A percentile compares a stretch with the other conserved stretches of the same genome.
phyloP scores from a whole-genome alignment of 2,329 filamentous ascomycete genomes.

The Xylariaceae sp. region DNA sequence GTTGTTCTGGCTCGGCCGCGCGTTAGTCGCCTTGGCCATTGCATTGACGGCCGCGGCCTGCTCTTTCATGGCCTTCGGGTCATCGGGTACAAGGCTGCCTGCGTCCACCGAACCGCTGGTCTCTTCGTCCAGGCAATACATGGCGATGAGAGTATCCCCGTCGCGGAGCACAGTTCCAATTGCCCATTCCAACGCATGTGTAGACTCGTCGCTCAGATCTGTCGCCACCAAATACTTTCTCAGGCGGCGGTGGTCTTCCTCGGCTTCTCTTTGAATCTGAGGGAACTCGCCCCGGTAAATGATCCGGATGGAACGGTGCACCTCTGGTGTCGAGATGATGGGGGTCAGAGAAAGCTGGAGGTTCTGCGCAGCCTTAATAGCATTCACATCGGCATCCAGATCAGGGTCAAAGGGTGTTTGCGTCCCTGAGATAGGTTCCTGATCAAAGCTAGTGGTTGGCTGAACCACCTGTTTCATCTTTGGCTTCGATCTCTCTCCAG shows the following conservation, averaged over 20 bases:
- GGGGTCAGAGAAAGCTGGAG: slow-evolving; percentile 81
- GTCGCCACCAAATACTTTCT: slow-evolving; percentile 96
- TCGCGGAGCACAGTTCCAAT: slow-evolving; percentile 94
- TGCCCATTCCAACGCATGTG: slow-evolving; percentile 96
- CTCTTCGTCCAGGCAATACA: slow-evolving; percentile 94
- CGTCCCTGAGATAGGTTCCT: slow-evolving; percentile 61
- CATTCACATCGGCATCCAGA: slow-evolving; percentile 81
- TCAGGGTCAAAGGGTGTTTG: slow-evolving; percentile 77
- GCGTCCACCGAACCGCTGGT: slow-evolving; percentile 60
- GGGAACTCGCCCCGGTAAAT: slow-evolving; percentile 88
- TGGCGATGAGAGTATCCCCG: slow-evolving; percentile 90
- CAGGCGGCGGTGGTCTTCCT: slow-evolving; percentile 78
- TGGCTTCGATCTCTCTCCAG: slow-evolving; percentile 66
- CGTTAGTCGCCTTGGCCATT: slow-evolving; percentile 50
- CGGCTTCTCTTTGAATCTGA: slow-evolving; percentile 76
- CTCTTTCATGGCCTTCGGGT: slow-evolving; percentile 76
- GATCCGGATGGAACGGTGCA: slow-evolving; percentile 84
- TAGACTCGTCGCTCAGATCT: slow-evolving; percentile 91
- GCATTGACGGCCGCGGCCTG: slow-evolving; percentile 75
- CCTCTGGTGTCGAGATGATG: slow-evolving; percentile 76
- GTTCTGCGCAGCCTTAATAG: slow-evolving; percentile 87
- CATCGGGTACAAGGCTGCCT: slow-evolving; percentile 69
- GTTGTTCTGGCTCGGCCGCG: slow-evolving; percentile 35
- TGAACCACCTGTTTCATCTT: slow-evolving; percentile 65
- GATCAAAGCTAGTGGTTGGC: slow-evolving; percentile 84